Evolutionary conservation across 352 stramenopile species (phyloP).

Genomic region (Phytopythium aichiense): DNA sequence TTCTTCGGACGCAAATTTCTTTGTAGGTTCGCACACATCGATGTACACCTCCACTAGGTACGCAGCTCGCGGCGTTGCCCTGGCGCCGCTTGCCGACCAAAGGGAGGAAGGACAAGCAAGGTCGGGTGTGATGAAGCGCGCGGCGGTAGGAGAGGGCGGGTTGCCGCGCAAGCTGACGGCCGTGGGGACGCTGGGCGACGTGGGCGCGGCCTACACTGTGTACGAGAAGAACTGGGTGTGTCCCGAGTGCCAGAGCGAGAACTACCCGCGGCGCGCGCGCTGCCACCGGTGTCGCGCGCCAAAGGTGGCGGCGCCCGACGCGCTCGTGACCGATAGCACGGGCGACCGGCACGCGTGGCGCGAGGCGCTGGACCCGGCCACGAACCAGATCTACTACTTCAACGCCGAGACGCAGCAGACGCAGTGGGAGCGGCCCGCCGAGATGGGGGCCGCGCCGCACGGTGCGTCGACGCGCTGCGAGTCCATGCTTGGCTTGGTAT

Average conservation of each 20-base stretch:
- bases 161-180: constrained; percentile 63
- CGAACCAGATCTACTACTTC: constrained; percentile 93
- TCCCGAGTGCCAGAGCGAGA: constrained; percentile 76
- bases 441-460: constrained; percentile 89
- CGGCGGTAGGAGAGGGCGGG: constrained; percentile 1
- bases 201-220: constrained; percentile 84
- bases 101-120: not conserved
- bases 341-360: constrained; percentile 72
- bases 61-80: not conserved
- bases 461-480: constrained; percentile 14
- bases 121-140: constrained; percentile 1
- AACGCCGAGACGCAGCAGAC: constrained; percentile 84
- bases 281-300: constrained; percentile 81
- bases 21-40: too few species aligned
- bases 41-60: not conserved
- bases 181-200: constrained; percentile 77
- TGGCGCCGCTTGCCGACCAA: not conserved
- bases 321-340: constrained; percentile 49
- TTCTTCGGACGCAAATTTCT: too few species aligned
- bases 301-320: constrained; percentile 61
- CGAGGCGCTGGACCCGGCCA: constrained; percentile 88
- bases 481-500: too few species aligned
- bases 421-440: constrained; percentile 87
- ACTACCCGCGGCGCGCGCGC: constrained; percentile 71
- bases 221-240: constrained; percentile 91